These are phyloP conservation scores for Cyclotella atomus DNA, from an alignment of 108 stramenopile genomes.

Conservation along the genomic window DNA sequence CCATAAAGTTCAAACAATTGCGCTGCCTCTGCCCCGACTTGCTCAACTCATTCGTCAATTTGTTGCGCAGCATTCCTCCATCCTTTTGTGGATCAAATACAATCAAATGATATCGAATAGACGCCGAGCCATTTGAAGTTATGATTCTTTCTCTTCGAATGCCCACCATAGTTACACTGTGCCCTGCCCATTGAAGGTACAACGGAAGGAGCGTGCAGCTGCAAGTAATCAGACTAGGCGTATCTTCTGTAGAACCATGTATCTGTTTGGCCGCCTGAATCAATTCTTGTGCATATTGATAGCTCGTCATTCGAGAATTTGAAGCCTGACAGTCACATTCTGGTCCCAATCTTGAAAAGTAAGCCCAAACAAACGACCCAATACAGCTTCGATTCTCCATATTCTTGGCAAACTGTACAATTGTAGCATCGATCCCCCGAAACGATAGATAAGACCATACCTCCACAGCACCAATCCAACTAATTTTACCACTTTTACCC, in stretches of 20 bases:
- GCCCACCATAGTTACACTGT: constrained; percentile 83
- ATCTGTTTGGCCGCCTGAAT: constrained; percentile 18
- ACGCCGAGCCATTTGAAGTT: background rate
- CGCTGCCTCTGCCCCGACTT: background rate
- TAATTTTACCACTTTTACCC: constrained; percentile 48
- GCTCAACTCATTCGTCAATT: background rate
- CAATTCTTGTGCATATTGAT: constrained; percentile 28
- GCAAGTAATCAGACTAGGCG: background rate
- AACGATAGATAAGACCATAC: constrained; percentile 65
- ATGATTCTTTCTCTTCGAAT: constrained; percentile 29
- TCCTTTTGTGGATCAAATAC: constrained; percentile 69
- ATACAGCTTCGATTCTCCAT: constrained; percentile 51
- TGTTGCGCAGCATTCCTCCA: constrained; percentile 20
- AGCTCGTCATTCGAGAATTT: background rate
- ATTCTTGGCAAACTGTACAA: constrained; percentile 79
- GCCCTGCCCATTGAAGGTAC: constrained; percentile 89
- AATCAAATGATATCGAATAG: constrained; percentile 41
- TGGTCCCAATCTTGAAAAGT: constrained; percentile 53
- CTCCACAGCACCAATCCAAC: constrained; percentile 81
- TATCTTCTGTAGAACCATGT: background rate
- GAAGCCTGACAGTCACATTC: constrained; percentile 30
- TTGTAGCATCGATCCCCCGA: constrained; percentile 67
- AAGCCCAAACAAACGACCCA: constrained; percentile 57
- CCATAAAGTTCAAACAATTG: constrained; percentile 20
- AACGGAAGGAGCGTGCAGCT: constrained; percentile 53